phyloP scores from a whole-genome alignment of 768 basidiomycete genomes.

The Kwoniella dendrophila region DNA sequence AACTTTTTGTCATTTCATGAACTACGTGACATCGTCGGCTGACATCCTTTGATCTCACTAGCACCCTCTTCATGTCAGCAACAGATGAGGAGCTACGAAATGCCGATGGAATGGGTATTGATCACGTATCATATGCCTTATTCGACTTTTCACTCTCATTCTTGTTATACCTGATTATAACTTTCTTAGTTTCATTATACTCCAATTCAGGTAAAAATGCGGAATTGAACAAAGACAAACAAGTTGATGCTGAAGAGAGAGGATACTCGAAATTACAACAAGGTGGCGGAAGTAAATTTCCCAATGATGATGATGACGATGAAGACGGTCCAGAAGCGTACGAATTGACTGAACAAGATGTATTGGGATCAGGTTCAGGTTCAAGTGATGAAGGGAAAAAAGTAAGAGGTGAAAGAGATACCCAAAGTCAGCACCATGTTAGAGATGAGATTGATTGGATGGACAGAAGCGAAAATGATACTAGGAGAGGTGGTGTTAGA shows the following conservation, averaged over 20 bases:
- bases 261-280: conserved; percentile 42
- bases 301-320: conserved; percentile 9
- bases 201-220: conserved; percentile 42
- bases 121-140: conserved; percentile 86
- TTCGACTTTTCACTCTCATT: conserved; percentile 73
- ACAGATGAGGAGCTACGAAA: conserved; percentile 86
- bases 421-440: too few species aligned
- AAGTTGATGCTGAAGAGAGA: conserved; percentile 25
- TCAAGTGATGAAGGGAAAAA: conserved; percentile 32
- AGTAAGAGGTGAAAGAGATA: conserved; percentile 28
- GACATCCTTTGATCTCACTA: conserved; percentile 43
- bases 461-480: conserved; percentile 2
- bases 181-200: conserved; percentile 72
- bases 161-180: conserved; percentile 72
- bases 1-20: too few species aligned
- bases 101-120: conserved; percentile 72
- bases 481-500: conserved; percentile 9
- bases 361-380: conserved; percentile 5
- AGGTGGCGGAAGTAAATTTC: conserved; percentile 4
- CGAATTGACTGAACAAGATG: conserved; percentile 30
- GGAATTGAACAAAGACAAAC: neutral
- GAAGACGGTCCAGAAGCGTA: conserved; percentile 44
- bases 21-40: too few species aligned
- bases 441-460: conserved; percentile 47
- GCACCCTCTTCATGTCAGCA: conserved; percentile 85